Evolutionary conservation across 2,329 filamentous ascomycete species (phyloP), one percentile per base, ranked within the genome.

Genomic region (Paraconiothyrium brasiliense): DNA sequence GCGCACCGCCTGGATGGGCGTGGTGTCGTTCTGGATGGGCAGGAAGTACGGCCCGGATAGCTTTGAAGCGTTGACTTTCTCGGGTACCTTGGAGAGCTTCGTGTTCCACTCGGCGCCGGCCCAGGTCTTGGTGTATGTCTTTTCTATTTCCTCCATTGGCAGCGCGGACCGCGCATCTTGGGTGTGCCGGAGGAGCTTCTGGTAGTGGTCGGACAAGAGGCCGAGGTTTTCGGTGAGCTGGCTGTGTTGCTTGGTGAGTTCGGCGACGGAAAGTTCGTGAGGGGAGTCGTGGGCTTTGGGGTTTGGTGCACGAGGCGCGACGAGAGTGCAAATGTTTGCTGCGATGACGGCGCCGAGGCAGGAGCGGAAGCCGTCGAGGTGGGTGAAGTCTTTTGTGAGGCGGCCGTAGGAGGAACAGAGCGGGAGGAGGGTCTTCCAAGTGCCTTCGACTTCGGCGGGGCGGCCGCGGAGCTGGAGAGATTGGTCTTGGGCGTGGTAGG

Each of bases 1-100:
- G 0, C 82, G 68, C 1, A 83, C 81, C 1, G 81, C 81, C 54
- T 80, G 75, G n/a, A 83, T 68, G 0, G 82, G 79, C 5, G 75
- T 77, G 0, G 80, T 82, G 32, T 80, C 77, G 11, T 70, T 66
- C 1, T 71, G 71, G 0, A 84, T 63, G 0, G 81, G 81, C 3
- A 84, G 67, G 43, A 75, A 78, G 60, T 80, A 83, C 0, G 72
- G 70, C 0, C 76, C 77, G 0, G 77, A 77, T 41, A 79, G 67
- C 22, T 75, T 73, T 3, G 71, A 72, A 4, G 73, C 70, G 32
- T 68, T 70, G n/a, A 79, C 54, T 49, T 73, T 77, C 44, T 80
- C 78, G 5, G 73, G 62, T 49, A 74, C 69, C 24, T 69, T 70
- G 9, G 64, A 57, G 8, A 71, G 51, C 22, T 67, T 70, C 24